Evolutionary conservation across 805 yeast genomes (phyloP), one percentile per base, ranked within the genome.

Genomic region (Saccharomyces paradoxus): DNA sequence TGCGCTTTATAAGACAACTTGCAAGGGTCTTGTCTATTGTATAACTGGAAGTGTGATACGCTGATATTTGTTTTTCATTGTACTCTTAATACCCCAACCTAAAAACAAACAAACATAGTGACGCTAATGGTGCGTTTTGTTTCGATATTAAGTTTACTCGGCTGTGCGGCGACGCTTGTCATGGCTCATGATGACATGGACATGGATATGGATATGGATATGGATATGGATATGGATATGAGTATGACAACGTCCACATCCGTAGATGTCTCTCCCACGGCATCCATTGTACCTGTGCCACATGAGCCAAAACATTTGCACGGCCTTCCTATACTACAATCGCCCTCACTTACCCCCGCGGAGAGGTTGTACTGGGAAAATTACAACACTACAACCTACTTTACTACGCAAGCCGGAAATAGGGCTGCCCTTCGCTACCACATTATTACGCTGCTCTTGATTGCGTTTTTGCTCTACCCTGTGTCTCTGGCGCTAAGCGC

Each of bases 301-400:
- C 82, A 81, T 63, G 80, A 75, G 53, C 63, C 59, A 4, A 65
- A 60, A 31, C 77, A 81, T 63, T 66, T 70, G 50, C 96, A 89
- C 64, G 96, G 96, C 0, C 63, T 80, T 59, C 91, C 96, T 1
- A 87, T 91, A 47, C 74, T 90, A 49, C 66, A 78, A 56, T 57
- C 60, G 29, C 85, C 87, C 1, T 64, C 80, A 21, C 76, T 91
- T 50, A 77, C 83, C 17, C 85, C 91, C 0, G 86, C 82, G 48
- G 96, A 90, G 68, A 73, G 82, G 53, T 66, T 77, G 28, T 91
- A 79, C 69, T 91, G 97, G 97, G 83, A 82, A 50, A 66, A 70
- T 27, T 91, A 90, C 70, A 82, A 87, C 64, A 82, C 95, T 13
- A 85, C 92, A 1, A 83, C 89, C 2, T 90, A 78, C 67, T 82